Base-by-base conservation (phyloP, 306 rosid species). In the Casuarina equisetifolia region DNA sequence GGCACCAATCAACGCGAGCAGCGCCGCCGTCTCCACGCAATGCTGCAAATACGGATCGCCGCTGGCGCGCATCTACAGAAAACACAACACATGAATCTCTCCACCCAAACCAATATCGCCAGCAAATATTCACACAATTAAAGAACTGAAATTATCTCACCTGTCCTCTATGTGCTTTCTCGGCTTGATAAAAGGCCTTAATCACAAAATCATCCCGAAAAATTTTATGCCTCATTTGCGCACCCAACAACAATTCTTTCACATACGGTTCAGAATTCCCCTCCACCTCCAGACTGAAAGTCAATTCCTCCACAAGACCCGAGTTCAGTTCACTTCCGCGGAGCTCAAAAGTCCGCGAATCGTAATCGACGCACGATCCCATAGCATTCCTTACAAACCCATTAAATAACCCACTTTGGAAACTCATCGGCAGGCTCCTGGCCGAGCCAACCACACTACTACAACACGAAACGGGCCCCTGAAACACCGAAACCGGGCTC, bases 111-210 rank as follows among this genome's bases (percentile, higher is more conserved):
- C 58, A 68, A 71, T 74, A 74, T 12, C 74, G 20, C 58, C 12
- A 32, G 46, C 50, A 66, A 66, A 71, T 80, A 67, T 1, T 72
- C 43, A 77, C 74, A 64, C 35, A 20, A 58, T 2, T 3, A 19
- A 7, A 20, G 9, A 58, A 9, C 10, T 3, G 4, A 3, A 52
- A 13, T 17, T 16, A 49, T 71, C 67, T 75, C 80, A 92, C 99
- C 97, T 95, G 98, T 80, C 98, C 99, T 83, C 92, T 85, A 74
- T 95, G 99, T 0, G 97, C 99, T 78, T 88, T 93, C 90, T 95
- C 98, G 7, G 97, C 99, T 83, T 95, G 91, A 55, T 85, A 88
- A 79, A 95, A 95, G 25, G 99, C 99, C 88, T 91, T 92, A 42
- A 95, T 81, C 7, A 95, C 97, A 52, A 90, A 89, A 74, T 92